phyloP scores from a whole-genome alignment of 306 rosid species.

The Trifolium dubium region DNA sequence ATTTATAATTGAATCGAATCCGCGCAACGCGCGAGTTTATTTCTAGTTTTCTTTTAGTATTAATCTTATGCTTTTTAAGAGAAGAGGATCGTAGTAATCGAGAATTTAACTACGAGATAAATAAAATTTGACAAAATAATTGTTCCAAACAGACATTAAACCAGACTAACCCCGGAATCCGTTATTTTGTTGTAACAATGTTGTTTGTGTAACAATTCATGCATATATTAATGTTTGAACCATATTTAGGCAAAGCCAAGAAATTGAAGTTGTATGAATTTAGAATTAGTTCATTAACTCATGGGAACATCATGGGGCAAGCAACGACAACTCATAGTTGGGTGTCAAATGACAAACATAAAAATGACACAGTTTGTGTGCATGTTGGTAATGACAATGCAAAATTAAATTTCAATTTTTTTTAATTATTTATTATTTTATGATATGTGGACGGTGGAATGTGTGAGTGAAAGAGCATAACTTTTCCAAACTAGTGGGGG shows the following conservation, averaged over 20 bases:
- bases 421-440: neutral
- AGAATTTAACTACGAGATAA: too few relatives aligned
- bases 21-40: too few relatives aligned
- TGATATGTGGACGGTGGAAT: neutral
- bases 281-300: neutral
- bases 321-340: neutral
- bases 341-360: neutral
- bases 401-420: neutral
- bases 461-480: neutral
- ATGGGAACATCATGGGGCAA: slow-evolving; percentile 4
- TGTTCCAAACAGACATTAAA: too few relatives aligned
- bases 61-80: too few relatives aligned
- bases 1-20: too few relatives aligned
- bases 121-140: too few relatives aligned
- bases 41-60: too few relatives aligned
- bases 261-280: neutral
- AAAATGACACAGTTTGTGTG: neutral
- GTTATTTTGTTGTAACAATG: too few relatives aligned
- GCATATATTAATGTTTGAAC: neutral
- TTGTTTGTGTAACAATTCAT: neutral
- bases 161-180: too few relatives aligned
- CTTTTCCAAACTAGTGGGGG: neutral
- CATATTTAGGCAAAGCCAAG: neutral
- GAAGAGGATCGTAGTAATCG: too few relatives aligned
- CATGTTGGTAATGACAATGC: neutral